These are phyloP conservation scores for Marasmius oreades DNA, from an alignment of 1,284 basidiomycete species.

Conservation along the genomic window DNA sequence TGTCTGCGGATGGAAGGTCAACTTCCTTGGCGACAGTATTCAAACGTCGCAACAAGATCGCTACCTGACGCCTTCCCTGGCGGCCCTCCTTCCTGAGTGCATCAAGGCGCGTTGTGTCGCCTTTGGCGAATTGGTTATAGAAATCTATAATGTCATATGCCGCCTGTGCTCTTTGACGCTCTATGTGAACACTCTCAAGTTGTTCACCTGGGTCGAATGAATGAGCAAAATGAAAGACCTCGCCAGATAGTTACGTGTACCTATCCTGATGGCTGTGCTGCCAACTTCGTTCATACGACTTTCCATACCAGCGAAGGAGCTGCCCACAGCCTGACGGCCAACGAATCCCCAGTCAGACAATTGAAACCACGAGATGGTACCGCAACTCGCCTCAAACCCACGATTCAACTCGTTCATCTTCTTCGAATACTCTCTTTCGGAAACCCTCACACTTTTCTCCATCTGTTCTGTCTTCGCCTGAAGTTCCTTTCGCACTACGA, in stretches of 20 bases:
- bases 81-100: slow-evolving; percentile 82
- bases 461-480: slow-evolving; percentile 86
- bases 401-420: slow-evolving; percentile 90
- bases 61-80: slow-evolving; percentile 86
- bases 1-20: slow-evolving; percentile 78
- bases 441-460: slow-evolving; percentile 86
- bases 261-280: slow-evolving; percentile 91
- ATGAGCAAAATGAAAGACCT: slow-evolving; percentile 12
- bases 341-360: not conserved
- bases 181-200: slow-evolving; percentile 91
- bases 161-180: slow-evolving; percentile 90
- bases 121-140: slow-evolving; percentile 90
- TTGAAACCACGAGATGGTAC: slow-evolving; percentile 5
- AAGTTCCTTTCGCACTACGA: slow-evolving; percentile 83
- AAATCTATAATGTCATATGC: slow-evolving; percentile 94
- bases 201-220: slow-evolving; percentile 73
- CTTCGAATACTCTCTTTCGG: slow-evolving; percentile 92
- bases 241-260: slow-evolving; percentile 35
- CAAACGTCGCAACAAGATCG: slow-evolving; percentile 85
- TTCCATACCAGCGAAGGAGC: slow-evolving; percentile 84
- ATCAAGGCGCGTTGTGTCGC: slow-evolving; percentile 79
- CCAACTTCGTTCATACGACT: slow-evolving; percentile 91
- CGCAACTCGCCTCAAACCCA: slow-evolving; percentile 77
- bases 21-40: slow-evolving; percentile 91
- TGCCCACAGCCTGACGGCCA: slow-evolving; percentile 66